Evolutionary conservation across 2,329 filamentous ascomycete species (phyloP), one percentile per base, ranked within the genome.

Genomic region (Exophiala sp.): DNA sequence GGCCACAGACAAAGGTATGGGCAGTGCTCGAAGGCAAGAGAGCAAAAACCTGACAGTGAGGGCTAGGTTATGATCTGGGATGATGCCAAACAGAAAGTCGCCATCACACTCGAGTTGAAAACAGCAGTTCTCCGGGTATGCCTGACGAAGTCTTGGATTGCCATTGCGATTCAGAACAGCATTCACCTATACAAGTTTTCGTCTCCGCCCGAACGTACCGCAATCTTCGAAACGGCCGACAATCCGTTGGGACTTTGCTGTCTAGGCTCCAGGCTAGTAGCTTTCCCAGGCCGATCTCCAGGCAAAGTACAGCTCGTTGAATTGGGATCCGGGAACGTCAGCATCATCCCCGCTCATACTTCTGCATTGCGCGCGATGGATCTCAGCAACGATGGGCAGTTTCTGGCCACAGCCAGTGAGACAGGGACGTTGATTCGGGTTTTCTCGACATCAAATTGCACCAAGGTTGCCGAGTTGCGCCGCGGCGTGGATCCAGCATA

Each of bases 241-340:
- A 99, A 99, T 65, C 82, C 86, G 0, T 77, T 86, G 44, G 94
- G 91, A 0, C 74, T 97, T 7, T 91, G 89, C 65, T 88, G 86
- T 66, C 75, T 97, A 16, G 87, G 87, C 1, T 77, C 85, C 35
- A 85, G 85, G 61, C 77, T 85, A 34, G 76, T 96, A 5, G 89
- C 87, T 0, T 94, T 97, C 59, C 92, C 92, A 0, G 92, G 92
- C n/a, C 82, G 90, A 48, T 91, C 88, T 1, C 74, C 83, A 0
- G 94, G 94, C 10, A 94, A 99, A 66, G 86, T 97, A 24, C 91
- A 96, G 69, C 75, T 97, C 1, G 87, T 96, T 47, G 85, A 95
- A 63, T 72, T 95, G 9, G 77, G 78, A 14, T 89, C 85, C 0
- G 85, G 85, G 46, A 92, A 89, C 64, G 89, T 97, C 60, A 95